A percentile compares a stretch with the other conserved stretches of the same genome.
phyloP scores from a whole-genome alignment of 257 asterid genomes.

The Solanum ahanhuiri region DNA sequence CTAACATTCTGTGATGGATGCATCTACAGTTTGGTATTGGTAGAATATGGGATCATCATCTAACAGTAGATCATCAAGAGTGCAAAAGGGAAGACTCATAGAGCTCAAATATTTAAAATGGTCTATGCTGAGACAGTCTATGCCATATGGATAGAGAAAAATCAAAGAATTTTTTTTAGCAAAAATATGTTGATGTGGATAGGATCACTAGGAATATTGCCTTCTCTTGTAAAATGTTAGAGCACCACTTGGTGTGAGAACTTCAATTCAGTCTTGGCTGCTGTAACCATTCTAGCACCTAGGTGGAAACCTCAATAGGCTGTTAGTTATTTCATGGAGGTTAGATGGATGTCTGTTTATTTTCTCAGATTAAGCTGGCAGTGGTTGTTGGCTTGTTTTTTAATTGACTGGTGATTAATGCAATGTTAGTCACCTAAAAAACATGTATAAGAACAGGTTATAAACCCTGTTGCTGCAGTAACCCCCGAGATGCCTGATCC shows the following conservation, averaged over 20 bases:
- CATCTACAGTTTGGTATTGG: neutral
- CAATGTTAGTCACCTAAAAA: neutral
- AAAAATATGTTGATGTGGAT: neutral
- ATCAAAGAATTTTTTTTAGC: neutral
- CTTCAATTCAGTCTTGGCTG: neutral
- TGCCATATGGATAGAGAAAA: neutral
- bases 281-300: neutral
- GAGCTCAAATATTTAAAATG: neutral
- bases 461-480: neutral
- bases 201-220: neutral
- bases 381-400: neutral
- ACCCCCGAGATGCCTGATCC: neutral
- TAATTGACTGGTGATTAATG: neutral
- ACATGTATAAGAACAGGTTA: neutral
- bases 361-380: neutral
- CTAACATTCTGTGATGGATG: neutral
- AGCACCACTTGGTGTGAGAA: neutral
- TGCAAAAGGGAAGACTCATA: neutral
- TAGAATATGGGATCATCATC: neutral
- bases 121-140: neutral
- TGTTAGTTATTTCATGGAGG: neutral
- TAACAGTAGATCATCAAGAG: neutral
- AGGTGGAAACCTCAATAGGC: neutral
- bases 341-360: too few species aligned
- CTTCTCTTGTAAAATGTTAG: neutral